Conservation (phyloP, 768 basidiomycete genomes). For the Leucosporidium scottii region DNA sequence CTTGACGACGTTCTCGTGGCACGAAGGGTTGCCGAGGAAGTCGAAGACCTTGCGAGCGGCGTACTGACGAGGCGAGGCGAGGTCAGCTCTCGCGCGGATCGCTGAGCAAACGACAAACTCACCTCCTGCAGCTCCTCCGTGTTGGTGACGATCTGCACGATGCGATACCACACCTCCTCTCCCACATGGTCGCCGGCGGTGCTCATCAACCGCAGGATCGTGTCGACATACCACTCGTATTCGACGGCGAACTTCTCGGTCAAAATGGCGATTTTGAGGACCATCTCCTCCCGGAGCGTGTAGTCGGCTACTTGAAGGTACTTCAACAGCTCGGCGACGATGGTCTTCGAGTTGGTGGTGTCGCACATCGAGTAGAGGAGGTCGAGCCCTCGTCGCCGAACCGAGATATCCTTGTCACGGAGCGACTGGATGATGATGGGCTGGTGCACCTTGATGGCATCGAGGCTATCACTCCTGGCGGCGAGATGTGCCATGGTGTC, state of each 20-base stretch:
- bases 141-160: constrained; percentile 92
- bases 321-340: constrained; percentile 87
- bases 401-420: constrained; percentile 94
- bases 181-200: constrained; percentile 98
- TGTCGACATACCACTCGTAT: constrained; percentile 71
- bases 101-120: background rate
- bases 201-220: constrained; percentile 88
- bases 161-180: constrained; percentile 99
- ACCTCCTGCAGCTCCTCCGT: constrained; percentile 87
- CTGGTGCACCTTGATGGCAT: constrained; percentile 90
- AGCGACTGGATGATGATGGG: constrained; percentile 88
- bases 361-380: constrained; percentile 99
- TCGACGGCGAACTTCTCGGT: constrained; percentile 97
- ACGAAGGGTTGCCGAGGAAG: constrained; percentile 60
- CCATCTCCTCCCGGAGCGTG: constrained; percentile 94
- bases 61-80: constrained; percentile 46
- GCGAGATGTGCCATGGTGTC: constrained; percentile 99
- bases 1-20: constrained; percentile 83
- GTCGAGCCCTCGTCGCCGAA: constrained; percentile 86
- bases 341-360: constrained; percentile 87
- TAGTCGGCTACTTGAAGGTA: constrained; percentile 97
- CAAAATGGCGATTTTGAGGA: constrained; percentile 92
- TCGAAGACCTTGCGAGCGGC: constrained; percentile 87
- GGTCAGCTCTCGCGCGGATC: background rate
- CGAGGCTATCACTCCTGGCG: constrained; percentile 81